These are phyloP conservation scores for Ocimum tenuiflorum DNA, from an alignment of 257 asterid species.

Conservation along the genomic window DNA sequence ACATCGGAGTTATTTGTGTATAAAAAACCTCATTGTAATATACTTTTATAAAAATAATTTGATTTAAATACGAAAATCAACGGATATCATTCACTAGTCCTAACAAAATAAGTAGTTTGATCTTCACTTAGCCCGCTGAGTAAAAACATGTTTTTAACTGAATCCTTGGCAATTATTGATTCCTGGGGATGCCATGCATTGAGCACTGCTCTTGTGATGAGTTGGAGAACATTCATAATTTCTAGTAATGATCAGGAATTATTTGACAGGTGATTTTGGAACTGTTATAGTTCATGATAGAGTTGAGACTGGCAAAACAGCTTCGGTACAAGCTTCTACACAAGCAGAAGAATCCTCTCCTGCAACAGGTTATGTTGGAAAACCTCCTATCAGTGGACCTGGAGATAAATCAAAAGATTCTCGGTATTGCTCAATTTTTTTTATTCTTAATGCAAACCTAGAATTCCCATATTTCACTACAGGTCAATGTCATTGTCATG, in stretches of 20 bases:
- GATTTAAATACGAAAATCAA: too few species aligned
- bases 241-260: constrained; percentile 13
- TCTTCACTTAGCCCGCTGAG: too few species aligned
- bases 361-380: constrained; percentile 35
- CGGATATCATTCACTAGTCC: too few species aligned
- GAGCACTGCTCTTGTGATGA: neutral
- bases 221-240: neutral
- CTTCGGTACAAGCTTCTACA: constrained; percentile 26
- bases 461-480: neutral
- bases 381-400: constrained; percentile 34
- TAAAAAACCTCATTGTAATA: too few species aligned
- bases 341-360: constrained; percentile 36
- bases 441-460: neutral
- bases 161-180: neutral
- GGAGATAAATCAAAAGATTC: constrained; percentile 44
- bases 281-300: constrained; percentile 66
- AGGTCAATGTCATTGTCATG: neutral
- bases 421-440: constrained; percentile 31
- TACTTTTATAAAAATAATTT: too few species aligned
- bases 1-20: too few species aligned
- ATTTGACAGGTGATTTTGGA: constrained; percentile 75
- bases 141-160: too few species aligned
- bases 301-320: constrained; percentile 36
- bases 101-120: too few species aligned
- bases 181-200: neutral